A percentile compares a stretch with the other conserved stretches of the same genome.
phyloP scores from a whole-genome alignment of 2,329 filamentous ascomycete genomes.

The Aspergillus fructus region DNA sequence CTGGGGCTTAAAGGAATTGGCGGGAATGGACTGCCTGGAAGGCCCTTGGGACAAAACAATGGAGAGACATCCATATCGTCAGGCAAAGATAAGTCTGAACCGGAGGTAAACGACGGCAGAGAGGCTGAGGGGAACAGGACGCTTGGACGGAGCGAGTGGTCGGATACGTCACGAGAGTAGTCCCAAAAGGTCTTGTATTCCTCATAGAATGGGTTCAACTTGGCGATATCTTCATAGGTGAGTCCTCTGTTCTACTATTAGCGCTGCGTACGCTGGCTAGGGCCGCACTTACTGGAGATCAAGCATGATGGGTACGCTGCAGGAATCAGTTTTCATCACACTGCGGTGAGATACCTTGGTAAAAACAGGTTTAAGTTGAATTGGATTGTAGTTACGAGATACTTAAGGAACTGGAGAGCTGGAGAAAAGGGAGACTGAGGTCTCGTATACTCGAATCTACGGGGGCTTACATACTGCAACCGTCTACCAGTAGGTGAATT shows the following conservation, averaged over 20 bases:
- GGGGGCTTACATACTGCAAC: not conserved
- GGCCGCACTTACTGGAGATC: slow-evolving; percentile 25
- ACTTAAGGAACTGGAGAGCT: not conserved
- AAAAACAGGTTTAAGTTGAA: not conserved
- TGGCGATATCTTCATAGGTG: slow-evolving; percentile 25
- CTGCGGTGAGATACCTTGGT: not conserved
- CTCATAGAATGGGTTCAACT: slow-evolving; percentile 28
- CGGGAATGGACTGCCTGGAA: not conserved
- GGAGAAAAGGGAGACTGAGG: not conserved
- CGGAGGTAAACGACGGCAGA: slow-evolving; percentile 12
- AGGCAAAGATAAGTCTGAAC: slow-evolving; percentile 9
- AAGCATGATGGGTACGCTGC: slow-evolving; percentile 30
- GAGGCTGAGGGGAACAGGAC: slow-evolving; percentile 21
- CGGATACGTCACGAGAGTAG: slow-evolving; percentile 10
- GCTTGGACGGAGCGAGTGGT: slow-evolving; percentile 12
- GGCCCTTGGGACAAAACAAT: slow-evolving; percentile 1
- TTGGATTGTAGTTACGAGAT: not conserved
- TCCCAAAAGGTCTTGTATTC: slow-evolving; percentile 24
- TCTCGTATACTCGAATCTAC: not conserved
- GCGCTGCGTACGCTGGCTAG: not conserved
- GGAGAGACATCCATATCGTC: slow-evolving; percentile 11
- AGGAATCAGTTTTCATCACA: slow-evolving; percentile 16
- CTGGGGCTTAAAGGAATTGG: not conserved
- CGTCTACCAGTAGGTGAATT: not conserved
- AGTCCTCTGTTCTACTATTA: slow-evolving; percentile 20